phyloP scores from a whole-genome alignment of 176 grass and related monocot species.

The bread wheat (Triticum aestivum) region DNA sequence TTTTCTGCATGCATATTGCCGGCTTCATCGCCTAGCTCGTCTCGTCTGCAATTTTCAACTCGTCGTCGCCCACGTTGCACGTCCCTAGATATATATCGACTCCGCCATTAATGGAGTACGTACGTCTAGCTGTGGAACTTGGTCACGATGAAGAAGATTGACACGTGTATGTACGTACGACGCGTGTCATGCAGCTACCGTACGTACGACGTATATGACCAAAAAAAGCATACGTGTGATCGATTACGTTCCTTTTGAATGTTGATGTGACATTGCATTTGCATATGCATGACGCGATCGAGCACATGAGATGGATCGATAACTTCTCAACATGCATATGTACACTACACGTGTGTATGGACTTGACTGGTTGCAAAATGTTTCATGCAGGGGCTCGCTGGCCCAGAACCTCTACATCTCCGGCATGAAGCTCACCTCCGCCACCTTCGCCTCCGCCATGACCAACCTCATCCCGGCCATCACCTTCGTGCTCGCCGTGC shows the following conservation, averaged over 20 bases:
- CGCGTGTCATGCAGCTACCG: not conserved
- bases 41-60: no score
- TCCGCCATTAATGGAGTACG: not conserved
- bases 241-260: not conserved
- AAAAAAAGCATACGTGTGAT: not conserved
- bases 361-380: not conserved
- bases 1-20: no score
- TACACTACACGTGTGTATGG: not conserved
- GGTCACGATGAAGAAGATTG: not conserved
- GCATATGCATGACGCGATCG: not conserved
- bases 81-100: not conserved
- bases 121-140: not conserved
- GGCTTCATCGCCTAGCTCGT: not conserved
- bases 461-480: constrained; percentile 78
- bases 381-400: constrained; percentile 56
- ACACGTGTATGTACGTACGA: not conserved
- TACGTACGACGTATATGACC: no score
- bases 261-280: not conserved
- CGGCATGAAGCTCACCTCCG: constrained; percentile 69
- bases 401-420: constrained; percentile 84
- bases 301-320: not conserved
- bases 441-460: constrained; percentile 80
- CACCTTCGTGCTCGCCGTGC: constrained; percentile 66
- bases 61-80: not conserved
- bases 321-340: not conserved